Conservation (phyloP, 805 yeast genomes). For the Metschnikowia chrysomelidarum region DNA sequence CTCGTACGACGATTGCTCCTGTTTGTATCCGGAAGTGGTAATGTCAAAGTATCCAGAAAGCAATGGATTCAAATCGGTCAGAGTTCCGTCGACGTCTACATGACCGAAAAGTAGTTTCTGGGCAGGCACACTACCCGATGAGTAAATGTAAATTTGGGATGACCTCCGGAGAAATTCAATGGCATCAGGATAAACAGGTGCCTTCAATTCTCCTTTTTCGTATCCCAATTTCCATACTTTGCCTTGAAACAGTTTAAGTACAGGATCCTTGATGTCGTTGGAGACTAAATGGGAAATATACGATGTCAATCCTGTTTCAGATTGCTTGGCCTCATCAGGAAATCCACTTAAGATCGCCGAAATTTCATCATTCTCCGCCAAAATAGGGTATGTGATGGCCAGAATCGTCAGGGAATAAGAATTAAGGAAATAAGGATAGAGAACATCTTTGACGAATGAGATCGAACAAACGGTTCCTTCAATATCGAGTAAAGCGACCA, state of each 20-base stretch:
- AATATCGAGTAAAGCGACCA: constrained; percentile 58
- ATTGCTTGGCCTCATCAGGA: constrained; percentile 33
- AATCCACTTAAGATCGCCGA: constrained; percentile 41
- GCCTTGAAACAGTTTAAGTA: constrained; percentile 79
- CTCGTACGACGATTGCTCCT: constrained; percentile 53
- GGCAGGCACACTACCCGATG: constrained; percentile 87
- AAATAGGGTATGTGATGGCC: constrained; percentile 24
- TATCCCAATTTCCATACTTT: constrained; percentile 80
- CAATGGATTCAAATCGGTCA: constrained; percentile 50
- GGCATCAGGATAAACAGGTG: constrained; percentile 78
- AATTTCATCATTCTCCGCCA: constrained; percentile 18
- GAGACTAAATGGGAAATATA: constrained; percentile 59
- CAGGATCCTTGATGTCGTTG: constrained; percentile 73
- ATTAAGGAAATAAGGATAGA: constrained; percentile 72
- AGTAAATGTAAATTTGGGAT: constrained; percentile 63
- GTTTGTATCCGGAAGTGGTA: constrained; percentile 75
- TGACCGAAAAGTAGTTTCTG: constrained; percentile 74
- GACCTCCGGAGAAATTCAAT: constrained; percentile 46
- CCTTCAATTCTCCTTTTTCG: constrained; percentile 66
- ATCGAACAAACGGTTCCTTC: constrained; percentile 96
- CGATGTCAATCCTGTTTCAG: constrained; percentile 31
- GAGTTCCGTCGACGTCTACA: constrained; percentile 41
- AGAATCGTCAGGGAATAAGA: constrained; percentile 44
- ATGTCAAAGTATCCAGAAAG: constrained; percentile 81
- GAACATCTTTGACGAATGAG: constrained; percentile 73